Evolutionary conservation across 176 grass and related monocot species (phyloP).

Genomic region (Triticum urartu): DNA sequence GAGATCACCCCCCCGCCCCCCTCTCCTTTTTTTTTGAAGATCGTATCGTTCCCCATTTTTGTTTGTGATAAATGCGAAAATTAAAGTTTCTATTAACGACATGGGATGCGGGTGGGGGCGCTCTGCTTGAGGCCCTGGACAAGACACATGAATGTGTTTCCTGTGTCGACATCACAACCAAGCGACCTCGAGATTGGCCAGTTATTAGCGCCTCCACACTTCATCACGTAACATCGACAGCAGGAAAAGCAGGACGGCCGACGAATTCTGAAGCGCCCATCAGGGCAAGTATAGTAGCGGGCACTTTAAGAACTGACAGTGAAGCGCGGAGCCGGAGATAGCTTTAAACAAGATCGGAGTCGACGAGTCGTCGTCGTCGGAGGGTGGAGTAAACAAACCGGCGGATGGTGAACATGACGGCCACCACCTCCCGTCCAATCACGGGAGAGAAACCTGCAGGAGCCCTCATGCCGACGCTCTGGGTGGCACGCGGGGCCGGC

Average conservation of each 20-base stretch:
- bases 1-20: too few relatives aligned
- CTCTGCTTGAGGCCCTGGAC: background rate
- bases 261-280: background rate
- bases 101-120: too few relatives aligned
- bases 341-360: background rate
- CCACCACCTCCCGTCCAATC: background rate
- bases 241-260: background rate
- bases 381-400: background rate
- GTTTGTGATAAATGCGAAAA: too few relatives aligned
- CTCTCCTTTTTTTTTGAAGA: too few relatives aligned
- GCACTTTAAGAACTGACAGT: background rate
- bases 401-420: background rate
- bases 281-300: background rate
- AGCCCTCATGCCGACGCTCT: background rate
- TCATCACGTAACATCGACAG: background rate
- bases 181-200: background rate
- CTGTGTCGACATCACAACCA: background rate
- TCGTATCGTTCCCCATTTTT: too few relatives aligned
- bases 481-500: constrained; percentile 7
- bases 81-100: too few relatives aligned
- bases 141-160: background rate
- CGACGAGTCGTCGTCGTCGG: too few relatives aligned
- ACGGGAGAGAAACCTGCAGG: background rate
- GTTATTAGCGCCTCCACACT: background rate
- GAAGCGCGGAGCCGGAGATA: background rate